Evolutionary conservation across 208 protist genomes (phyloP).

Genomic region (Vickermania ingenoplastis): DNA sequence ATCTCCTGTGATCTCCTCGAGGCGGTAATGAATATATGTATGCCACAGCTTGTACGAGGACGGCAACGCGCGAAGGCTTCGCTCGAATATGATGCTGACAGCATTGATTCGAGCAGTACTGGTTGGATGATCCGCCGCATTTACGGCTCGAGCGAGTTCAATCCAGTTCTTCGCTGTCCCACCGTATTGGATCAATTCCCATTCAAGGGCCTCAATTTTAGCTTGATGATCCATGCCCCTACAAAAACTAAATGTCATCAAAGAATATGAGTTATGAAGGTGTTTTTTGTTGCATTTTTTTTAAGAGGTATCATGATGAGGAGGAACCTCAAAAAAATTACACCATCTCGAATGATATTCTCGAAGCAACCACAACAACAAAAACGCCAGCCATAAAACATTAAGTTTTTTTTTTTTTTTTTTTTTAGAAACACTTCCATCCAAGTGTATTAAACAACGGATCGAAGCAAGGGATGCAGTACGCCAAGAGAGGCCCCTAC

Average conservation of each 20-base stretch:
- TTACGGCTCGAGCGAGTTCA: conserved; percentile 28
- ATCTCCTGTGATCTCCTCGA: conserved; percentile 21
- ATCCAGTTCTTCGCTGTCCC: conserved; percentile 52
- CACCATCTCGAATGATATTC: no score
- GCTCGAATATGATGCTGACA: conserved; percentile 61
- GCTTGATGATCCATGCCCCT: conserved; percentile 10
- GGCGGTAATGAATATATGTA: conserved; percentile 49
- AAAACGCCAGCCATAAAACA: no score
- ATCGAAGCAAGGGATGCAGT: conserved; percentile 48
- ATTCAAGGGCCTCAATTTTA: conserved; percentile 42
- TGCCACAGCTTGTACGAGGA: conserved; percentile 81
- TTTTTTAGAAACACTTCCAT: no score
- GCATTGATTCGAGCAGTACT: conserved; percentile 37
- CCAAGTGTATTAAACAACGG: no score
- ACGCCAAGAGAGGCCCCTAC: conserved; percentile 33
- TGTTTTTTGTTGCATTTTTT: no score
- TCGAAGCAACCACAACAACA: no score
- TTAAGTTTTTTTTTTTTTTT: no score
- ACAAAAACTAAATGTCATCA: not conserved
- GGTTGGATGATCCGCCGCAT: conserved; percentile 10
- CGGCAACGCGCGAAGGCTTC: conserved; percentile 48
- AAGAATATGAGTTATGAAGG: not conserved
- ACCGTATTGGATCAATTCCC: conserved; percentile 44
- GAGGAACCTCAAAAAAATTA: no score
- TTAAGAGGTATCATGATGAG: no score